Evolutionary conservation across 371 early-diverging fungal genomes (phyloP), one percentile per base, ranked within the genome.

Genomic region (Circinella umbellata): DNA sequence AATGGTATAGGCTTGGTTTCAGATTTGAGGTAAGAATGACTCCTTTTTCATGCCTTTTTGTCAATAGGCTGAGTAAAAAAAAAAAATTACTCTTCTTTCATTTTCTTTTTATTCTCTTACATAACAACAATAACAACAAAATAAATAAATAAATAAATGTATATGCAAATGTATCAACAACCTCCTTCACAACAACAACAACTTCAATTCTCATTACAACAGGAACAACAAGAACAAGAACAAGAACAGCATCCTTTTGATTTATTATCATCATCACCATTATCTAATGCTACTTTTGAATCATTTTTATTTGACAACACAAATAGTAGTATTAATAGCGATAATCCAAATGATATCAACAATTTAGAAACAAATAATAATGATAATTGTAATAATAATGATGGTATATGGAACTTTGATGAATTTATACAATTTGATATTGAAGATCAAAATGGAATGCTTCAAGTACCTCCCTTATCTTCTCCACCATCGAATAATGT

Each of bases 391-490:
- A n/a, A 57, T 57, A 27, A 11, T 18, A 57, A 34, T 1, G 57
- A 51, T n/a, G 15, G 57, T n/a, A 34, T 57, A 18, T 67, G 59
- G 46, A 61, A 36, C 48, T 67, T 67, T 67, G 68, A 67, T 15
- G 61, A 67, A 42, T 60, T 67, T 20, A 48, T 67, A 27, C 68
- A 67, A 27, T 42, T 61, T 6, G 68, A 67, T 46, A 46, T 57
- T 15, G 49, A 67, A 10, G 59, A 47, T 20, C 61, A 42, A 61
- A 59, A 57, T 20, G 37, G 57, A 5, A 35, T 34, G 54, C 60
- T 60, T n/a, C 46, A 55, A 35, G 51, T 61, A 36, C 42, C 51
- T 37, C 59, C 15, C 6, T 55, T 27, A 14, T 4, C 48, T 35
- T 49, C 61, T 9, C 36, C 36, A 61, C 17, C 39, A 4, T 39